Conservation (phyloP, 73 alveolate genomes). For the Paramecium biaurelia region DNA sequence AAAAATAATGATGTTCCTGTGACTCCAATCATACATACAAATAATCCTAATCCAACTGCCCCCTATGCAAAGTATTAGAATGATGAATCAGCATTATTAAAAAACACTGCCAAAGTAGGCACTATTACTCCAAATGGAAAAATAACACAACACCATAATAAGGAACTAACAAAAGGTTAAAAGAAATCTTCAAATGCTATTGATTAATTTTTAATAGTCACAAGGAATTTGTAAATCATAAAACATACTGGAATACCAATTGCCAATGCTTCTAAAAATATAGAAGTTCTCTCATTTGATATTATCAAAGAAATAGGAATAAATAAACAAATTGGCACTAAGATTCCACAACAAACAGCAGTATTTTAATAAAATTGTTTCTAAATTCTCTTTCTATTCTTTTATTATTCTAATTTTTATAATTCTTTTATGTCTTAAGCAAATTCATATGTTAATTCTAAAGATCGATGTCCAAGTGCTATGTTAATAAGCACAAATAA, state of each 20-base stretch:
- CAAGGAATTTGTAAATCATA: background rate
- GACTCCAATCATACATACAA: constrained; percentile 24
- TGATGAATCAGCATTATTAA: background rate
- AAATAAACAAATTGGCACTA: background rate
- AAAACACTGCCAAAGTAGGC: background rate
- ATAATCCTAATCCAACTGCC: constrained; percentile 11
- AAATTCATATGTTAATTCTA: background rate
- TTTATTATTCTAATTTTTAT: background rate
- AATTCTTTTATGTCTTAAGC: background rate
- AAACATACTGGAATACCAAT: background rate
- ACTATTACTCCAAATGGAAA: constrained; percentile 50
- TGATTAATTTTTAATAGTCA: background rate
- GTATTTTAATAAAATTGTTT: background rate
- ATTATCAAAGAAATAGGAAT: background rate
- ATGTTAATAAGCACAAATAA: background rate
- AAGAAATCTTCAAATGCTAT: background rate
- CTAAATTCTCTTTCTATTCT: background rate
- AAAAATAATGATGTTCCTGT: constrained; percentile 23
- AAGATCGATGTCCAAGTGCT: background rate
- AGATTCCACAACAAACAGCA: background rate
- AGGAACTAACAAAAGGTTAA: background rate
- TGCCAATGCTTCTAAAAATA: background rate
- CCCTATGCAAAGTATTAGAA: constrained; percentile 10
- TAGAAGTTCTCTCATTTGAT: background rate
- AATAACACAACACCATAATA: constrained; percentile 42